A percentile compares a stretch with the other conserved stretches of the same genome.
Evolutionary conservation across 192 early-diverging fungal genomes (phyloP).

Genomic region (Pilobolus umbonatus): DNA sequence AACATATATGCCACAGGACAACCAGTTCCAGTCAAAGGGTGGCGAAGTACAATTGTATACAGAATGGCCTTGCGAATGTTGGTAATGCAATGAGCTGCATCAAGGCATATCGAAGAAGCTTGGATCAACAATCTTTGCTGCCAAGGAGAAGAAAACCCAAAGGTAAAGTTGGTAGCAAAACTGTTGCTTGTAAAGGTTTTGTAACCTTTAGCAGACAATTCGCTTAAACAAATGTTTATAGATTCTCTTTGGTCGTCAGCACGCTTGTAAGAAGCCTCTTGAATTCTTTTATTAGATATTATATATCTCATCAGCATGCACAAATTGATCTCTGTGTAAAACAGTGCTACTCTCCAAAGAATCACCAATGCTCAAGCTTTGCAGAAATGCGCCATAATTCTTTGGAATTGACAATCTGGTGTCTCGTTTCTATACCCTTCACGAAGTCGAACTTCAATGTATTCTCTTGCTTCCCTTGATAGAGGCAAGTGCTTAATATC

Average conservation of each 20-base stretch:
- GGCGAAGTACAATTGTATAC: not conserved
- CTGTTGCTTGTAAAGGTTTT: not conserved
- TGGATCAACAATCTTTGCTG: not conserved
- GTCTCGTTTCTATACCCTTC: too few relatives aligned
- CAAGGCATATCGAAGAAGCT: not conserved
- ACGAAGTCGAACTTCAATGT: too few relatives aligned
- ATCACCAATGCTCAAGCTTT: too few relatives aligned
- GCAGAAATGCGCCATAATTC: too few relatives aligned
- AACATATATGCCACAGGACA: not conserved
- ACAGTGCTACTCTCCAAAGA: too few relatives aligned
- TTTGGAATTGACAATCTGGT: too few relatives aligned
- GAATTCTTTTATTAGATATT: not conserved
- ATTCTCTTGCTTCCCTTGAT: too few relatives aligned
- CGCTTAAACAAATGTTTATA: not conserved
- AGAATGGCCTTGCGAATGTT: not conserved
- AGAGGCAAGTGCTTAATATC: too few relatives aligned
- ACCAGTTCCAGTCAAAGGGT: not conserved
- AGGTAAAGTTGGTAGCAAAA: not conserved
- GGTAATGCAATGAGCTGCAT: not conserved
- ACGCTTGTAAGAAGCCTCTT: not conserved
- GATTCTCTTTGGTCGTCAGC: not conserved
- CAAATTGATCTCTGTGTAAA: not conserved
- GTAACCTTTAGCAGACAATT: not conserved
- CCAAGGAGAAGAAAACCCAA: constrained; percentile 1
- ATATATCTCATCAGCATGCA: not conserved